A percentile compares a stretch with the other conserved stretches of the same genome.
Conservation (phyloP, 345 rosid species). For the Aethionema arabicum region DNA sequence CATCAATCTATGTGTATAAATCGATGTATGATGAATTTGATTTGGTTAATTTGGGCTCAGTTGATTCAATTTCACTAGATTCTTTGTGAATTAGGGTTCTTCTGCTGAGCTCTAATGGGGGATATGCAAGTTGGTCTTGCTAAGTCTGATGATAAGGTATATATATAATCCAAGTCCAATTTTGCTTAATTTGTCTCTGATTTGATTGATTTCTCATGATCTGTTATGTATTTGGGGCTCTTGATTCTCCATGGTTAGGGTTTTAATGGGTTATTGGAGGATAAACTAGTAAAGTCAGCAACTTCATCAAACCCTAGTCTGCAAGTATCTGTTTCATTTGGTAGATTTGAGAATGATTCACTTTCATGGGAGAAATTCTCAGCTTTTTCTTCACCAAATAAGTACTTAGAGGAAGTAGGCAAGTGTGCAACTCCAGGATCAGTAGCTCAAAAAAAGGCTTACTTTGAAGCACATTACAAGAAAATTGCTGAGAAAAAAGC, state of each 20-base stretch:
- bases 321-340: slow-evolving; percentile 84
- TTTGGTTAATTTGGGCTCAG: slow-evolving; percentile 24
- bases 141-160: slow-evolving; percentile 55
- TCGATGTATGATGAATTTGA: slow-evolving; percentile 14
- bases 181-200: slow-evolving; percentile 32
- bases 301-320: slow-evolving; percentile 54
- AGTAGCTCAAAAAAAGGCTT: slow-evolving; percentile 90
- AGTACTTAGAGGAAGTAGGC: slow-evolving; percentile 94
- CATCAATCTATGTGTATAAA: slow-evolving; percentile 37
- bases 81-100: slow-evolving; percentile 34
- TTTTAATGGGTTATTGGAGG: slow-evolving; percentile 32
- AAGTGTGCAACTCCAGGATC: slow-evolving; percentile 98
- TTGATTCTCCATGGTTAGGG: slow-evolving; percentile 28
- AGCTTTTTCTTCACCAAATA: slow-evolving; percentile 87
- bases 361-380: slow-evolving; percentile 96
- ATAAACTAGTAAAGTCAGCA: slow-evolving; percentile 46
- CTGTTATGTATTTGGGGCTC: slow-evolving; percentile 16
- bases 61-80: background rate
- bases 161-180: too few species aligned
- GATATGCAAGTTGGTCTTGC: slow-evolving; percentile 54
- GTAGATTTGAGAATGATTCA: slow-evolving; percentile 86
- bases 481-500: slow-evolving; percentile 86
- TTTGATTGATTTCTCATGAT: slow-evolving; percentile 9
- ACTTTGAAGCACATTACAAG: slow-evolving; percentile 95
- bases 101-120: slow-evolving; percentile 45